Evolutionary conservation across 345 rosid species (phyloP).

Genomic region (Brassica napus): DNA sequence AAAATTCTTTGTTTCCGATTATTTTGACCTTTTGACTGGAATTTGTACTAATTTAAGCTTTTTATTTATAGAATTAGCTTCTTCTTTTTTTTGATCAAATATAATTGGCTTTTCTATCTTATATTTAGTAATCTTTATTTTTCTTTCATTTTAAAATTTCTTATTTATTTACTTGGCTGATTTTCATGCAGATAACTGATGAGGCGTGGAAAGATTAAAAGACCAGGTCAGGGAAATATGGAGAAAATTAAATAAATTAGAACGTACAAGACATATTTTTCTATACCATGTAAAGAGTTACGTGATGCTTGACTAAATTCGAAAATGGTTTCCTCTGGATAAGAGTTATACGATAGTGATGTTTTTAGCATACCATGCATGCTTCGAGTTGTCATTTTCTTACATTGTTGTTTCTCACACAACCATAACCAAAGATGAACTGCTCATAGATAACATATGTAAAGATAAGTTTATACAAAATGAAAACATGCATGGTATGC

Average conservation of each 20-base stretch:
- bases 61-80: constrained; percentile 27
- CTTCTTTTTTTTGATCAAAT: constrained; percentile 20
- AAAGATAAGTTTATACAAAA: neutral
- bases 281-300: constrained; percentile 6
- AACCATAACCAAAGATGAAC: neutral
- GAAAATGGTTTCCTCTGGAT: constrained; percentile 24
- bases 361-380: neutral
- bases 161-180: constrained; percentile 9
- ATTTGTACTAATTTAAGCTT: constrained; percentile 31
- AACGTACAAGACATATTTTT: neutral
- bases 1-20: constrained; percentile 6
- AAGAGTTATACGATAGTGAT: constrained; percentile 11
- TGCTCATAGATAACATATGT: neutral
- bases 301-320: constrained; percentile 26
- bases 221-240: neutral
- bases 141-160: neutral
- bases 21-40: constrained; percentile 36
- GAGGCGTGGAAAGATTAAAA: neutral
- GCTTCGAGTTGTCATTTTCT: constrained; percentile 19
- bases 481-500: neutral
- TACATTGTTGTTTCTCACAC: constrained; percentile 2
- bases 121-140: constrained; percentile 5
- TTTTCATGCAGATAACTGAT: neutral
- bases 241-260: neutral
- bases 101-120: constrained; percentile 20